These are phyloP conservation scores for Podospora pseudopauciseta DNA, from an alignment of 495 filamentous ascomycete genomes.

Conservation along the genomic window DNA sequence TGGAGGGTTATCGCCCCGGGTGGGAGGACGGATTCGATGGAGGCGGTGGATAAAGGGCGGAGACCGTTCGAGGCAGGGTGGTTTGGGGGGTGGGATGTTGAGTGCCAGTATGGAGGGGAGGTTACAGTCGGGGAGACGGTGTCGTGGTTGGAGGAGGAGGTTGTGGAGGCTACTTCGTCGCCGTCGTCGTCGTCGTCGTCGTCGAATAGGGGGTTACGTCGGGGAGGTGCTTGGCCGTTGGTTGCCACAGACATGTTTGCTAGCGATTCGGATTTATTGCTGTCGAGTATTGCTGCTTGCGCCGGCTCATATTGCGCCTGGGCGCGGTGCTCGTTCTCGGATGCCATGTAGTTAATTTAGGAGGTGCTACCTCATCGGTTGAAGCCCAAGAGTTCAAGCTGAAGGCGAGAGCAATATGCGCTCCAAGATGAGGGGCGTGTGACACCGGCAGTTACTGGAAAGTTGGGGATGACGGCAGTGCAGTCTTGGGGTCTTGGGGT, in stretches of 20 bases:
- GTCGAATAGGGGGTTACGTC: slow-evolving; percentile 14
- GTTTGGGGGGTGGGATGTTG: slow-evolving; percentile 8
- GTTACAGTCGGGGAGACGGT: slow-evolving; percentile 26
- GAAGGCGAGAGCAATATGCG: background rate
- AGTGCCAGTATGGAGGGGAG: slow-evolving; percentile 35
- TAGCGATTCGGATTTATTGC: background rate
- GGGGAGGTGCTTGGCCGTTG: background rate
- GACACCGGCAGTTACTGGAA: background rate
- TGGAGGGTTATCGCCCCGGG: slow-evolving; percentile 49
- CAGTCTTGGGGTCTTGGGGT: background rate
- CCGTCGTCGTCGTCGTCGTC: slow-evolving; percentile 18
- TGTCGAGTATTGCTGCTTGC: background rate
- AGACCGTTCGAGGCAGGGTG: slow-evolving; percentile 5
- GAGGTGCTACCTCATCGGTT: background rate
- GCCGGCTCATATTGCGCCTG: background rate
- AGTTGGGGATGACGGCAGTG: background rate
- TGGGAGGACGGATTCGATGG: slow-evolving; percentile 43
- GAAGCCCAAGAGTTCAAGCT: background rate
- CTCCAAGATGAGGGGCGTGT: background rate
- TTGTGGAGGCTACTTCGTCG: slow-evolving; percentile 11
- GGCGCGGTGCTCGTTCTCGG: background rate
- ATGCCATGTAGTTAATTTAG: background rate
- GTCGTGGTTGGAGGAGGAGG: slow-evolving; percentile 14
- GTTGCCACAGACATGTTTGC: background rate
- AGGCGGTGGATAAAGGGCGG: slow-evolving; percentile 38